Base-by-base conservation (phyloP, 306 rosid genomes). In the Argentina anserina region DNA sequence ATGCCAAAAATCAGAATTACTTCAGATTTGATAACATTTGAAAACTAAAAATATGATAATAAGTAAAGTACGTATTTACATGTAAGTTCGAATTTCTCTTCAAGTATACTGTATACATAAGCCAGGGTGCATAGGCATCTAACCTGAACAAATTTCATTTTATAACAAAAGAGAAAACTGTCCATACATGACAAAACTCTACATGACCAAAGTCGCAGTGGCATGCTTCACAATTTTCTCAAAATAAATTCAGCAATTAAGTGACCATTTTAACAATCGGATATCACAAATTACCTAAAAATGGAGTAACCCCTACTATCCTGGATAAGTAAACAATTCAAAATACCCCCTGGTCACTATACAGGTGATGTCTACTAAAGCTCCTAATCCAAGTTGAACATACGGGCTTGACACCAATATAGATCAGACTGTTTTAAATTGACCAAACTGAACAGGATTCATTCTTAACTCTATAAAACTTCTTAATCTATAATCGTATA, bases 41-140 rank as follows among this genome's bases (percentile, higher is more conserved):
- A 25, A 23, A 53, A 53, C 23, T 21, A 17, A 53, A 52, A n/a
- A 23, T 3, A 53, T 53, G 21, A n/a, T 2, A 2, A 23, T 0
- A 2, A 52, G 31, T 23, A 52, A 0, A 21, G 29, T 52, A 52
- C n/a, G 6, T 49, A 20, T 49, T 52, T n/a, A 52, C 26, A 52
- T 3, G 59, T 52, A 52, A 9, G 23, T 52, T 52, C 23, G 29
- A 52, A 21, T 52, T 52, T 21, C 14, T 0, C 6, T 52, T 1
- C 59, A 21, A 52, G 59, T 52, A 52, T 52, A 52, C 59, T 21
- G 59, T 52, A 52, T 52, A 52, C 59, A 52, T 21, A 52, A 53
- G 60, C 59, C 59, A 21, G 59, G 14, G 26, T 21, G 31, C 3
- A 9, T 31, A 20, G 26, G 61, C 61, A 23, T 53, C 17, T 26